phyloP scores from a whole-genome alignment of 768 basidiomycete species.

The Hypholoma sublateritium region DNA sequence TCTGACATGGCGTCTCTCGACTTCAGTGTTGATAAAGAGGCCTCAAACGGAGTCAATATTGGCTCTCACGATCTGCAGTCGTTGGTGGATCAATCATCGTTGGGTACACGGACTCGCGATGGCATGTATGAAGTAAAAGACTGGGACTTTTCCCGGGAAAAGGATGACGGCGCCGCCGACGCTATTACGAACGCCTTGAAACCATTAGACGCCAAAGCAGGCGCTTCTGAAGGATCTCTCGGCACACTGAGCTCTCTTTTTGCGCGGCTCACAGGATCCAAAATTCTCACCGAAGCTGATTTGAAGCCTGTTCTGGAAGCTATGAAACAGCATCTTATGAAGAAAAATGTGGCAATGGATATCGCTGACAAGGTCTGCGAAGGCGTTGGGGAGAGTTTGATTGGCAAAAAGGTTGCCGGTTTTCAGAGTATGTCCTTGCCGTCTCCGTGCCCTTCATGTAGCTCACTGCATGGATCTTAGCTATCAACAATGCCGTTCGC shows the following conservation, averaged over 20 bases:
- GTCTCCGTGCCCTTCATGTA: background rate
- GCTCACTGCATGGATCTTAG: slow-evolving; percentile 37
- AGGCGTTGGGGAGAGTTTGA: slow-evolving; percentile 84
- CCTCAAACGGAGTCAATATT: slow-evolving; percentile 27
- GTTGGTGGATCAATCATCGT: slow-evolving; percentile 67
- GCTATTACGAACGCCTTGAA: slow-evolving; percentile 62
- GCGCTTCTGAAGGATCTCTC: slow-evolving; percentile 43
- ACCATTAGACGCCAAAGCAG: slow-evolving; percentile 34
- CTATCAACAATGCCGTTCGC: slow-evolving; percentile 82
- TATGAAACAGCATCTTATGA: slow-evolving; percentile 98
- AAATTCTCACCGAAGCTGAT: slow-evolving; percentile 79
- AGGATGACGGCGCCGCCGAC: slow-evolving; percentile 40
- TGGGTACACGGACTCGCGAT: slow-evolving; percentile 75
- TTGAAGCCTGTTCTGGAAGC: slow-evolving; percentile 84
- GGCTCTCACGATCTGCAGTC: slow-evolving; percentile 53
- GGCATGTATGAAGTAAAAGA: slow-evolving; percentile 68
- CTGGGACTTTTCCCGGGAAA: slow-evolving; percentile 70
- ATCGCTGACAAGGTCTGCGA: slow-evolving; percentile 95
- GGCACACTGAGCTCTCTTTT: slow-evolving; percentile 79
- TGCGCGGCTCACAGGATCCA: slow-evolving; percentile 82
- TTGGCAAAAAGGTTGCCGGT: slow-evolving; percentile 89
- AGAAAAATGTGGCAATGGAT: slow-evolving; percentile 97
- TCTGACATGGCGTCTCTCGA: slow-evolving; percentile 93
- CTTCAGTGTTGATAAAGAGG: slow-evolving; percentile 67
- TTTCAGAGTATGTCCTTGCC: slow-evolving; percentile 65